phyloP scores from a whole-genome alignment of 345 rosid genomes.

The Trapa incisa region DNA sequence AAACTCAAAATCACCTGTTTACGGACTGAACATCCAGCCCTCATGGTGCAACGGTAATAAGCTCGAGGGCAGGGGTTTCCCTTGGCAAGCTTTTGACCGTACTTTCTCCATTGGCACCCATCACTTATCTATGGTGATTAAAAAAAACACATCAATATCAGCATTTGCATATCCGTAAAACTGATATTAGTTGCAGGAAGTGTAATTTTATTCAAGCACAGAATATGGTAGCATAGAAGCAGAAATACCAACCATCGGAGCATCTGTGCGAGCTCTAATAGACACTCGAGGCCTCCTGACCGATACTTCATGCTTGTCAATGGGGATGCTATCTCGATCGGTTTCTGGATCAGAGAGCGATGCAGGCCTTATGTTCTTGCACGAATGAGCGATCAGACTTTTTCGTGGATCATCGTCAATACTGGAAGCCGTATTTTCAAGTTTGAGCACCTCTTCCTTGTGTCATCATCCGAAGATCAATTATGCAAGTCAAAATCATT shows the following conservation, averaged over 20 bases:
- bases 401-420: not conserved
- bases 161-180: too few relatives aligned
- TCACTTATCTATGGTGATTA: constrained; percentile 29
- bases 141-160: not conserved
- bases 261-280: constrained; percentile 44
- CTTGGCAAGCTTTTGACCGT: constrained; percentile 56
- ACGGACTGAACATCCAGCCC: constrained; percentile 45
- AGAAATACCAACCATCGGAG: constrained; percentile 25
- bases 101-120: constrained; percentile 58
- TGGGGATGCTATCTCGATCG: not conserved
- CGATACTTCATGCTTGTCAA: not conserved
- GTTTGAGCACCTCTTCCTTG: not conserved
- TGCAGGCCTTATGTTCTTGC: not conserved
- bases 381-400: not conserved
- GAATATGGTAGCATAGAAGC: not conserved
- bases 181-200: not conserved
- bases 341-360: not conserved
- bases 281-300: constrained; percentile 49
- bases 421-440: not conserved
- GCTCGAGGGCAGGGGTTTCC: constrained; percentile 60
- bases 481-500: not conserved
- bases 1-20: constrained; percentile 23
- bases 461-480: not conserved
- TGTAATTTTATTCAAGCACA: not conserved
- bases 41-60: constrained; percentile 54